Conservation (phyloP, 805 yeast species). For the Metschnikowia matae region DNA sequence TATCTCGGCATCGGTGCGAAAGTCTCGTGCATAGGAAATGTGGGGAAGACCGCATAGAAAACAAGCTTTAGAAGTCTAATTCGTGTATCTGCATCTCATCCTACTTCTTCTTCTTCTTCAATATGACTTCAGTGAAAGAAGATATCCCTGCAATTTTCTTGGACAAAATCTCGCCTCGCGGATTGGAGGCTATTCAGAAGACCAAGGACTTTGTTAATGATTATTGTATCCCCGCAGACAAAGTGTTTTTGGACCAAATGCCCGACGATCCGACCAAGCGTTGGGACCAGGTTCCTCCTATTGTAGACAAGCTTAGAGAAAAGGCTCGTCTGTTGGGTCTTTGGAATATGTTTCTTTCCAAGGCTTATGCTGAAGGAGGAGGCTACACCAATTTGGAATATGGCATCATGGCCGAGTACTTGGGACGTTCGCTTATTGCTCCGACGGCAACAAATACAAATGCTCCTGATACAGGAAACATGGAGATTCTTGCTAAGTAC, state of each 20-base stretch:
- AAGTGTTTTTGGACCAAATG: slow-evolving; percentile 39
- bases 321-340: slow-evolving; percentile 52
- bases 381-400: slow-evolving; percentile 60
- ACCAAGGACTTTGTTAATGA: slow-evolving; percentile 49
- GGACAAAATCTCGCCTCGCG: slow-evolving; percentile 33
- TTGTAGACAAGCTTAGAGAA: slow-evolving; percentile 47
- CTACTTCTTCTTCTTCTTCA: neutral
- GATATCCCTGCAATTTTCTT: slow-evolving; percentile 41
- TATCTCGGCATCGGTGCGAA: slow-evolving; percentile 1
- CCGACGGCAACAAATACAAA: slow-evolving; percentile 57
- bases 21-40: slow-evolving; percentile 3
- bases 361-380: slow-evolving; percentile 47
- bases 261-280: slow-evolving; percentile 36
- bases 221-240: slow-evolving; percentile 55
- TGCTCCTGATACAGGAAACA: slow-evolving; percentile 68
- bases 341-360: slow-evolving; percentile 58
- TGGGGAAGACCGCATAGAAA: slow-evolving; percentile 8
- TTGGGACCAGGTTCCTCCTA: slow-evolving; percentile 46
- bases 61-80: neutral
- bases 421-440: slow-evolving; percentile 52
- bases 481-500: slow-evolving; percentile 45
- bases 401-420: slow-evolving; percentile 59
- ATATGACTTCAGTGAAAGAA: slow-evolving; percentile 18
- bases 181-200: slow-evolving; percentile 36
- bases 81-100: too few species aligned